phyloP scores from a whole-genome alignment of 2,329 filamentous ascomycete genomes.

The Exutisphaerella laricina region DNA sequence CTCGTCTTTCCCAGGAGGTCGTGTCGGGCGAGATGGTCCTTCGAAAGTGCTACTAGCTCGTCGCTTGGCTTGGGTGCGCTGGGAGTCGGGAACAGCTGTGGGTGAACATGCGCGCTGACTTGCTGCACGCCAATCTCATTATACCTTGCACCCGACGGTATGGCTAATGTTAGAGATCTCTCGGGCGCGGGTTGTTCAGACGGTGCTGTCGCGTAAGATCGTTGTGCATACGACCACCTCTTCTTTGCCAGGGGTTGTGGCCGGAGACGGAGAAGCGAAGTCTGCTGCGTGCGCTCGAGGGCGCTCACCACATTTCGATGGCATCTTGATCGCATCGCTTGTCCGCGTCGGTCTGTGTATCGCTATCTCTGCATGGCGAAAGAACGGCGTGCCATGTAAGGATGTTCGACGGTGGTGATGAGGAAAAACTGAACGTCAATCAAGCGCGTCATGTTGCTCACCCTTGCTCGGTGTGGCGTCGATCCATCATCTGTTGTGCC shows the following conservation, averaged over 20 bases:
- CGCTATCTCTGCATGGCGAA: constrained; percentile 8
- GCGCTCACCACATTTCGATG: constrained; percentile 27
- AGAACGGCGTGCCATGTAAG: not conserved
- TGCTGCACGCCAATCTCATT: constrained; percentile 96
- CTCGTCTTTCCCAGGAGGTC: constrained; percentile 87
- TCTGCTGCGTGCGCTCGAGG: constrained; percentile 34
- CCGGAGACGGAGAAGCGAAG: constrained; percentile 32
- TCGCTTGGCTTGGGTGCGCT: constrained; percentile 61
- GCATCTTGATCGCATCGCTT: constrained; percentile 32
- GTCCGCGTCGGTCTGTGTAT: not conserved
- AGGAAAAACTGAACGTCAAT: not conserved
- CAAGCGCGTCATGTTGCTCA: not conserved
- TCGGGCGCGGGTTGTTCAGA: constrained; percentile 5
- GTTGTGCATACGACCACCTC: constrained; percentile 22
- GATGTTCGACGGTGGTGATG: not conserved
- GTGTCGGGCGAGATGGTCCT: constrained; percentile 76
- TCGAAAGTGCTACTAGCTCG: constrained; percentile 72
- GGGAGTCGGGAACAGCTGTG: constrained; percentile 66
- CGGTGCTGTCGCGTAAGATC: constrained; percentile 13
- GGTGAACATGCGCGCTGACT: constrained; percentile 73
- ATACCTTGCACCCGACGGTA: constrained; percentile 58
- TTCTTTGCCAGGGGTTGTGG: constrained; percentile 27
- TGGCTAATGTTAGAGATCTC: constrained; percentile 20
- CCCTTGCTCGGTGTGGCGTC: not conserved
- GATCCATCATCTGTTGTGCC: not conserved